Evolutionary conservation across 345 rosid genomes (phyloP), one percentile per base, ranked within the genome.

Genomic region (Hibiscus mutabilis): DNA sequence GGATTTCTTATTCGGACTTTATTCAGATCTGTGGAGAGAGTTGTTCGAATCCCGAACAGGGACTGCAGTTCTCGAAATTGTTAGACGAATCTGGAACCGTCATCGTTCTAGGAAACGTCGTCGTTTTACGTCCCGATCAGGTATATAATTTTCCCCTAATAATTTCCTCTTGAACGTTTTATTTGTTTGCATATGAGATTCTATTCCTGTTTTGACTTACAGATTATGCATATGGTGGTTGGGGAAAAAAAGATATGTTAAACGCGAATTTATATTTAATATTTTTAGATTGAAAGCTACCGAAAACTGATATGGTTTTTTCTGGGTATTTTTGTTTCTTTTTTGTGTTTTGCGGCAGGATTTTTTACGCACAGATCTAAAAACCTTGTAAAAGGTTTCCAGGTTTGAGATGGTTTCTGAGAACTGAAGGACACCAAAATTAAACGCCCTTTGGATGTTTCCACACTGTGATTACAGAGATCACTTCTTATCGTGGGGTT

Each of bases 21-120:
- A 83, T 91, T n/a, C 53, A 83, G 61, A 52, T 88, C 1, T 91
- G 96, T 60, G 79, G 77, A 25, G 94, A 89, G 67, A 81, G 76
- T 6, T 86, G 82, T 72, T 78, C 84, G 71, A 96, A 88, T 85
- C 81, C 81, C 29, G 82, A 79, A 44, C 76, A 83, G 52, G 98
- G 88, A 3, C 33, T 35, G 51, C 80, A 49, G 78, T 70, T 86
- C 2, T 94, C 96, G 1, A 85, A 82, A 72, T 68, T 73, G 80
- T 87, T 96, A 0, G 98, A 92, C 40, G 91, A 92, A 66, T 86
- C 94, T 0, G 98, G 99, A 52, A 80, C 70, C 69, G 98, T 91
- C 1, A 79, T 96, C 73, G 89, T 96, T 2, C 10, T 92, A 52
- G 95, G 95, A 33, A 73, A 88, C 25, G 71, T 60, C 14, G 99